Evolutionary conservation across 345 rosid species (phyloP), one percentile per base, ranked within the genome.

Genomic region (Conringia planisiliqua): DNA sequence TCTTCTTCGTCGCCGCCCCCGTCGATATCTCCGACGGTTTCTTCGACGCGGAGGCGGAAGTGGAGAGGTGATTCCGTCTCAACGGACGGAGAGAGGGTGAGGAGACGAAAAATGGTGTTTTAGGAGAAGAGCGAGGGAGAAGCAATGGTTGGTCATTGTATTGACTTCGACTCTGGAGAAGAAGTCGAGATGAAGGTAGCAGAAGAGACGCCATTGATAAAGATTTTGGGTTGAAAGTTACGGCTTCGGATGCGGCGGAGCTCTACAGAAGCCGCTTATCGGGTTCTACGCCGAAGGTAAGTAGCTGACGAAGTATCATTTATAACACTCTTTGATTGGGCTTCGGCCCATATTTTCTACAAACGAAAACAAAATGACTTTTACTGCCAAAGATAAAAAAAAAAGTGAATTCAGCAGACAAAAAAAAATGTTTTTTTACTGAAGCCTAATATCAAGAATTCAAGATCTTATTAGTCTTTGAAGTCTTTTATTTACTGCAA

Each of bases 171-270:
- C 24, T 79, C 16, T 62, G 80, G 43, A 58, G 73, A 54, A 71
- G 64, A 55, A 66, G 62, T 27, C 47, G 83, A 12, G 85, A 65
- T 10, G 83, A 51, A 24, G 79, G 68, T 43, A 78, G 29, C 12
- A 81, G 62, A 42, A 75, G 71, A 63, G 80, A 80, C 42, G 85
- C 73, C 87, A 84, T 84, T 60, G 48, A 17, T 6, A 71, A 52
- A 72, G 78, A 20, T 78, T 22, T 26, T 11, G 30, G 14, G 46
- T 32, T 68, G 5, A 32, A 32, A 51, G 47, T 26, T 59, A 62
- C 65, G 62, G 62, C 60, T 56, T 70, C 22, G 40, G 68, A 64
- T 57, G 68, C 63, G 77, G 76, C 81, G 81, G 73, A 72, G 81
- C 72, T 65, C 36, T 58, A 48, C 68, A 16, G 40, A 71, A 20